Evolutionary conservation across 2,329 filamentous ascomycete genomes (phyloP).

Genomic region (Cytospora leucostoma): DNA sequence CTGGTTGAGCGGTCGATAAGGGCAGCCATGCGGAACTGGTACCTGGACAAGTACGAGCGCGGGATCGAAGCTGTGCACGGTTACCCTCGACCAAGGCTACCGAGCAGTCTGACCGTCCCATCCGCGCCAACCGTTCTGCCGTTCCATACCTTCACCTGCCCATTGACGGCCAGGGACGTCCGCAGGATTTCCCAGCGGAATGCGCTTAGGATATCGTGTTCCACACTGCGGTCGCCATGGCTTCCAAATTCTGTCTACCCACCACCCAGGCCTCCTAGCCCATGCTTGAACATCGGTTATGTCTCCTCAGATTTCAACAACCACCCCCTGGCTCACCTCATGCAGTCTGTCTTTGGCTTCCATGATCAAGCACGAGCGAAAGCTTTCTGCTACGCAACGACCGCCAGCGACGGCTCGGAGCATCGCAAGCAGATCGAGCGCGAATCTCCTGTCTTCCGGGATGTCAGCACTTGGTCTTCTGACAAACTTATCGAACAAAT

Average conservation of each 20-base stretch:
- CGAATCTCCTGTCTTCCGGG: conserved; percentile 87
- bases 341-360: conserved; percentile 97
- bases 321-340: conserved; percentile 92
- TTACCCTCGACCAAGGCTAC: conserved; percentile 75
- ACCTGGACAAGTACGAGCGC: conserved; percentile 74
- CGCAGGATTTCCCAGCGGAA: conserved; percentile 94
- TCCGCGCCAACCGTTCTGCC: conserved; percentile 91
- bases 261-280: conserved; percentile 80
- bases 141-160: conserved; percentile 97
- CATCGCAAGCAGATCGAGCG: conserved; percentile 92
- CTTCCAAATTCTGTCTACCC: conserved; percentile 76
- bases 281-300: conserved; percentile 89
- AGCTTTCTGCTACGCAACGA: conserved; percentile 95
- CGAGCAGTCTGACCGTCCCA: conserved; percentile 72
- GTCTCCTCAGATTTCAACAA: conserved; percentile 99
- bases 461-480: conserved; percentile 83
- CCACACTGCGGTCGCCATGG: conserved; percentile 85
- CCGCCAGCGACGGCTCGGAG: conserved; percentile 81
- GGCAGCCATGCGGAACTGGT: conserved; percentile 80
- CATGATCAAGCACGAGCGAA: conserved; percentile 74
- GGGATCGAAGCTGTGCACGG: conserved; percentile 56
- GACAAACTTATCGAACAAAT: conserved; percentile 87
- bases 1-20: conserved; percentile 83
- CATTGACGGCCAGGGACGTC: conserved; percentile 86
- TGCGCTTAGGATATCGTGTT: conserved; percentile 87